Conservation (phyloP, 2,329 filamentous ascomycete genomes). For the Colletotrichum tamarilloi region DNA sequence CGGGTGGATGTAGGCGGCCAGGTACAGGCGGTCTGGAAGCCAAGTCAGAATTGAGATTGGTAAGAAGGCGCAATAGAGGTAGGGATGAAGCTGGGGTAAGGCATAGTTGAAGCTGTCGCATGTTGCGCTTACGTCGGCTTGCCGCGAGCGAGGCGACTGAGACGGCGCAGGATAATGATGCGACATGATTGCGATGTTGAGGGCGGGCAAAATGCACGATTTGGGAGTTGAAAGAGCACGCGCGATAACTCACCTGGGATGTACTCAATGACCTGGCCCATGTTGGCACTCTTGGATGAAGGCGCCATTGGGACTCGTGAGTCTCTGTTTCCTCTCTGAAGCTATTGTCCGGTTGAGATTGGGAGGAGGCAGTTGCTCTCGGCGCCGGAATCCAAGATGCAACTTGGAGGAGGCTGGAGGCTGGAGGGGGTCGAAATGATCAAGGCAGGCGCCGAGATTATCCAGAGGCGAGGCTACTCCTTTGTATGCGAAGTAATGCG, state of each 20-base stretch:
- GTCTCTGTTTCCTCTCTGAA: slow-evolving; percentile 16
- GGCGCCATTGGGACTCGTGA: slow-evolving; percentile 57
- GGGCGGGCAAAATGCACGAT: slow-evolving; percentile 4
- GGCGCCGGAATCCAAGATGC: too few relatives aligned
- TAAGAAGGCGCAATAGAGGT: slow-evolving; percentile 37
- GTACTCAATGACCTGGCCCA: slow-evolving; percentile 94
- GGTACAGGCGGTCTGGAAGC: slow-evolving; percentile 86
- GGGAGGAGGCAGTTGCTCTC: too few relatives aligned
- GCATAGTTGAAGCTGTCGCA: not conserved
- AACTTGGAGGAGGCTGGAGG: not conserved
- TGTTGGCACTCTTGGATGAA: slow-evolving; percentile 66
- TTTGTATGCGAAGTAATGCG: slow-evolving; percentile 36
- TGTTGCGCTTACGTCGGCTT: slow-evolving; percentile 13
- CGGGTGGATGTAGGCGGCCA: slow-evolving; percentile 88
- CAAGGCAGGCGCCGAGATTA: slow-evolving; percentile 26
- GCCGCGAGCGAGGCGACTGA: slow-evolving; percentile 1
- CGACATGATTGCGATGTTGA: slow-evolving; percentile 40
- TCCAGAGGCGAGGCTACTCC: slow-evolving; percentile 27
- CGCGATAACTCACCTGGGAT: slow-evolving; percentile 78
- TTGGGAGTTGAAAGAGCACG: slow-evolving; percentile 7
- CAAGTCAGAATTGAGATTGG: slow-evolving; percentile 50
- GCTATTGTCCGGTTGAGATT: not conserved
- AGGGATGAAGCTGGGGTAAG: slow-evolving; percentile 20
- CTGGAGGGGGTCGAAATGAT: slow-evolving; percentile 19
- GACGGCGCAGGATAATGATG: slow-evolving; percentile 43